Evolutionary conservation across 2,329 filamentous ascomycete genomes (phyloP), one percentile per base, ranked within the genome.

Genomic region (Penicillium thymicola): DNA sequence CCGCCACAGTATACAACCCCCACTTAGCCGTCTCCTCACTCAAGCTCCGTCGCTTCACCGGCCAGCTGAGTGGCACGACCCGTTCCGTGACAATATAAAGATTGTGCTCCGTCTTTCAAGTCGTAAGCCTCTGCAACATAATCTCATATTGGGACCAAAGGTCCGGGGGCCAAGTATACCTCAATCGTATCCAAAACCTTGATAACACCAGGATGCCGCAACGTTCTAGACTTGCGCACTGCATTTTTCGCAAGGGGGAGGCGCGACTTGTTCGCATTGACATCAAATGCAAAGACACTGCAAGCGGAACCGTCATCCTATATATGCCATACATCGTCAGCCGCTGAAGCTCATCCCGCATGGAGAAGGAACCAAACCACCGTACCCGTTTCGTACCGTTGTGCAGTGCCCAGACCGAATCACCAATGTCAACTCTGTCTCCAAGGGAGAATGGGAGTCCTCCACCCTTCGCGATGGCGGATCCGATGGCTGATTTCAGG

Each of bases 71-170:
- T 3, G 94, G 94, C 13, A 87, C 86, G 10, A 99, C 80, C 62
- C 92, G 85, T 78, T 99, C 94, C 25, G 92, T 97, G 55, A 94
- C 92, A 72, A 99, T 92, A 73, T 97, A 97, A 61, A 99, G 94
- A 71, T 94, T 93, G 27, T 89, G 85, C 63, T 99, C 94, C 69
- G 92, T 96, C 89, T 94, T 67, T 59, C 42, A 53, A n/a, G 5
- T 3, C 4, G 51, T 72, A 51, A 67, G 61, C 45, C 42, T 36
- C 27, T 21, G 13, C 25, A 32, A 4, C 23, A 32, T 28, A 16
- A 2, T 6, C 32, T 16, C 2, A 23, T 11, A 13, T 44, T 32
- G 5, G 28, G n/a, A n/a, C 14, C 11, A 11, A 11, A 23, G 7
- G 13, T 13, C 40, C 23, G 4, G 18, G 30, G 13, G 43, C 21